phyloP scores from a whole-genome alignment of 257 asterid genomes.

The Rubia yunnanensis region DNA sequence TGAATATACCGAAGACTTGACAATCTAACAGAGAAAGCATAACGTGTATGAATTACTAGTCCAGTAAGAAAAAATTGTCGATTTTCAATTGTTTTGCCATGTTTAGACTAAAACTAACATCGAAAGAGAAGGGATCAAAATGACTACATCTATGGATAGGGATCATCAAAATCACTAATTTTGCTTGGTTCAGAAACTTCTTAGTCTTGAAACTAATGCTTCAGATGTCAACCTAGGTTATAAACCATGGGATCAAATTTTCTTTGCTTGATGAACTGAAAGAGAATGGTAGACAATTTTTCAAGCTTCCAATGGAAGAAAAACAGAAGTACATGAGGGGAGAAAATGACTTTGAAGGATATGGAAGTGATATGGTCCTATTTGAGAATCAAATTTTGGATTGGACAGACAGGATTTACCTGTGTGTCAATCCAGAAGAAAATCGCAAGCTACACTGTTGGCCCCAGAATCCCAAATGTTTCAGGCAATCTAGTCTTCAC shows the following conservation, averaged over 20 bases:
- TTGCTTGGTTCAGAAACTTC: neutral
- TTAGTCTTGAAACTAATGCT: neutral
- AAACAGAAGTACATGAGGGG: slow-evolving; percentile 37
- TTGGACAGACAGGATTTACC: slow-evolving; percentile 60
- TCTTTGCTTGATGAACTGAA: slow-evolving; percentile 31
- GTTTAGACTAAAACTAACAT: too few species aligned
- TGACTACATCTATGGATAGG: too few species aligned
- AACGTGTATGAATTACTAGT: too few species aligned
- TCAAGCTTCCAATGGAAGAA: slow-evolving; percentile 42
- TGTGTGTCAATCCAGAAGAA: slow-evolving; percentile 37
- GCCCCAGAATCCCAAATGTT: slow-evolving; percentile 46
- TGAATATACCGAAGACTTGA: too few species aligned
- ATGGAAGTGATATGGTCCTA: slow-evolving; percentile 47
- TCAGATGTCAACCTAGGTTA: slow-evolving; percentile 23
- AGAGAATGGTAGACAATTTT: slow-evolving; percentile 29
- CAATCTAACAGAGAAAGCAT: too few species aligned
- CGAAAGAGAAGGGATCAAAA: too few species aligned
- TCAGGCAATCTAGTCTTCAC: slow-evolving; percentile 26
- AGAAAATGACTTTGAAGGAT: slow-evolving; percentile 38
- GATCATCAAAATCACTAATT: too few species aligned
- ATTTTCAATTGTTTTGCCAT: too few species aligned
- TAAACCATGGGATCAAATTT: slow-evolving; percentile 54
- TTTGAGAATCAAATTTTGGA: slow-evolving; percentile 51
- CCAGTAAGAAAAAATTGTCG: too few species aligned
- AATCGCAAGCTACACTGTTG: slow-evolving; percentile 30